These are phyloP conservation scores for Pseudonitzschia delicatissima DNA, from an alignment of 108 stramenopile genomes.

Conservation along the genomic window DNA sequence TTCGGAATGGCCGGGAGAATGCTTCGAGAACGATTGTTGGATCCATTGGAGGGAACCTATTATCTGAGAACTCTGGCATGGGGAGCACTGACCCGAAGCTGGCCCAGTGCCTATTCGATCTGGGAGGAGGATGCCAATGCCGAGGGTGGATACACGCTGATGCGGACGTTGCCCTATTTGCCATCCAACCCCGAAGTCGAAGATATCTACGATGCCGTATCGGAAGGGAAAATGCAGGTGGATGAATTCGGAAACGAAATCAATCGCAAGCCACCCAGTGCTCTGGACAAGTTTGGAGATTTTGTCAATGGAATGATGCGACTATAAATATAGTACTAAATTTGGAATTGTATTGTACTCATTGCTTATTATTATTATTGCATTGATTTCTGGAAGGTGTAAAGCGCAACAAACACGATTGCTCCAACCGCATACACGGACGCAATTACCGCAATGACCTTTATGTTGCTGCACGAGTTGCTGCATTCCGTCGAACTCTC, in stretches of 20 bases:
- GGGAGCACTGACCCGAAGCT: conserved; percentile 83
- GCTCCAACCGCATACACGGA: too few relatives aligned
- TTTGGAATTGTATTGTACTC: too few relatives aligned
- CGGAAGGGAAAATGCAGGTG: conserved; percentile 41
- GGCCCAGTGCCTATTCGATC: conserved; percentile 70
- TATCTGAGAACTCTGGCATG: conserved; percentile 86
- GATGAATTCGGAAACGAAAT: conserved; percentile 39
- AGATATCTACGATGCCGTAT: conserved; percentile 81
- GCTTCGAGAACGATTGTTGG: conserved; percentile 83
- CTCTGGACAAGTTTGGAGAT: conserved; percentile 69
- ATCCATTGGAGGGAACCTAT: conserved; percentile 65
- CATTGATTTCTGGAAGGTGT: too few relatives aligned
- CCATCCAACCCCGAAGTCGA: conserved; percentile 85
- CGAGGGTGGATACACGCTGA: conserved; percentile 79
- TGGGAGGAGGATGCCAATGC: conserved; percentile 89
- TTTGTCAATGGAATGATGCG: conserved; percentile 70
- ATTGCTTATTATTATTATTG: too few relatives aligned
- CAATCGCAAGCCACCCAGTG: background rate
- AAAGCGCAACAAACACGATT: too few relatives aligned
- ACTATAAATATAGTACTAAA: conserved; percentile 58
- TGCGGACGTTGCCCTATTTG: conserved; percentile 55
- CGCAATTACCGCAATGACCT: too few relatives aligned
- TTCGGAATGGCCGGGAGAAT: conserved; percentile 93
- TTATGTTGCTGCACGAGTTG: too few relatives aligned
- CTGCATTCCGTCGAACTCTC: too few relatives aligned